Evolutionary conservation across 148 eudicot species (phyloP).

Genomic region (Silene latifolia): DNA sequence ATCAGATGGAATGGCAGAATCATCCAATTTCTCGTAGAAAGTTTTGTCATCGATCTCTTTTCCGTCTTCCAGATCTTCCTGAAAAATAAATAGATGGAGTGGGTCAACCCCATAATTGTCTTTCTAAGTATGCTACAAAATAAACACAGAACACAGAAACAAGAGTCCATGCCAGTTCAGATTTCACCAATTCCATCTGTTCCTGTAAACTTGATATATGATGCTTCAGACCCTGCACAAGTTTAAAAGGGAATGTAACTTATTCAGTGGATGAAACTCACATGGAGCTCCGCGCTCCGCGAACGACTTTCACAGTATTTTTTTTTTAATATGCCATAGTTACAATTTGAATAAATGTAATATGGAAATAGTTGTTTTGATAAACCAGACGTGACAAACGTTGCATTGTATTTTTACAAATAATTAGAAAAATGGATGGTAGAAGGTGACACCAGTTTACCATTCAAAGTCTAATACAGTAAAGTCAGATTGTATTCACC

Average conservation of each 20-base stretch:
- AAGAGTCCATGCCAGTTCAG: conserved; percentile 54
- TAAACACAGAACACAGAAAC: neutral
- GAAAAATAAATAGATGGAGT: conserved; percentile 13
- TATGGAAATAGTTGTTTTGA: too few relatives aligned
- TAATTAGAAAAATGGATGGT: too few relatives aligned
- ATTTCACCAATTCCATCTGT: conserved; percentile 54
- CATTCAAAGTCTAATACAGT: too few relatives aligned
- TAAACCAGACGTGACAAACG: too few relatives aligned
- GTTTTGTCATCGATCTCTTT: conserved; percentile 50
- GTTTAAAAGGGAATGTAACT: conserved; percentile 11
- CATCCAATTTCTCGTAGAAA: conserved; percentile 41
- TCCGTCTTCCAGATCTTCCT: conserved; percentile 46
- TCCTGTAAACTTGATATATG: conserved; percentile 56
- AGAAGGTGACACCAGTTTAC: too few relatives aligned
- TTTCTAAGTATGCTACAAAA: conserved; percentile 9
- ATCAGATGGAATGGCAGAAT: conserved; percentile 36
- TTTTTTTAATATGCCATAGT: too few relatives aligned
- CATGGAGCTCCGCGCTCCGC: too few relatives aligned
- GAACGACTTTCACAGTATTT: too few relatives aligned
- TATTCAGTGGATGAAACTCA: neutral
- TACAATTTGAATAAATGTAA: too few relatives aligned
- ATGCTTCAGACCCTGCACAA: conserved; percentile 72
- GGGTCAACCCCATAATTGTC: neutral
- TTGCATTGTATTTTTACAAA: too few relatives aligned
- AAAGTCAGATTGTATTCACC: conserved; percentile 35